Percentiles rank a stretch among this genome's conserved stretches.
Evolutionary conservation across 2,329 filamentous ascomycete species (phyloP).

Genomic region (Ophiocordyceps australis): DNA sequence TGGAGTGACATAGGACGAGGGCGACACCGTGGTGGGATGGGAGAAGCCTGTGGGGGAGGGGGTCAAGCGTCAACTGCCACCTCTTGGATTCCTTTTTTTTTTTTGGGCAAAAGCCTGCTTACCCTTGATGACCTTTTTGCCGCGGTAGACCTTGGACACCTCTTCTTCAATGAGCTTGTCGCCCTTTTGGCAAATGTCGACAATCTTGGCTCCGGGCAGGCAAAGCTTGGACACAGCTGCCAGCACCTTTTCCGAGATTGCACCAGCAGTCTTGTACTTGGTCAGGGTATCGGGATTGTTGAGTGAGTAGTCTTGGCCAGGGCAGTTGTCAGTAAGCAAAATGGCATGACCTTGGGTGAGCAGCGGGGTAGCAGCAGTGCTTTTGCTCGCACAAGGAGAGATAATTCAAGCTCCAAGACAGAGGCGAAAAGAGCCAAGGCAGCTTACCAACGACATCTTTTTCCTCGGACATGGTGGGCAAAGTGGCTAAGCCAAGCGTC

Average conservation of each 20-base stretch:
- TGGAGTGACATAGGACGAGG: constrained; percentile 83
- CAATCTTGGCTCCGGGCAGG: constrained; percentile 76
- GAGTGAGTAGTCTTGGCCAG: constrained; percentile 85
- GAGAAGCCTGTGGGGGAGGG: constrained; percentile 45
- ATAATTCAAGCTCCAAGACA: no score
- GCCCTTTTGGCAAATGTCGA: constrained; percentile 87
- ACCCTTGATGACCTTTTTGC: constrained; percentile 94
- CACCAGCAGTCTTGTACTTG: constrained; percentile 95
- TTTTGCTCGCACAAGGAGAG: no score
- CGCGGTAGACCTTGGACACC: constrained; percentile 89
- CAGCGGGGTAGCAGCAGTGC: not conserved
- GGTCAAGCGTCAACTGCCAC: no score
- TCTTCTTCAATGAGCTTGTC: constrained; percentile 92
- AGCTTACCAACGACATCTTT: constrained; percentile 26
- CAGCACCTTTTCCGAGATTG: constrained; percentile 91
- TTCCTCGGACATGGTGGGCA: constrained; percentile 24
- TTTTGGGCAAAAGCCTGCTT: no score
- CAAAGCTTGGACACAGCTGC: constrained; percentile 61
- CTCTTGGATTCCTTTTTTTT: no score
- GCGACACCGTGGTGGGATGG: constrained; percentile 90
- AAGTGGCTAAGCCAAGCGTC: constrained; percentile 12
- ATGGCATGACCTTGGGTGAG: not conserved
- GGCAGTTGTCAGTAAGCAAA: no score
- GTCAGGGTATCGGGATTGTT: constrained; percentile 89
- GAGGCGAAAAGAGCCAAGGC: no score